Evolutionary conservation across 352 stramenopile species (phyloP), one percentile per base, ranked within the genome.

Genomic region (Globisporangium ultimum): DNA sequence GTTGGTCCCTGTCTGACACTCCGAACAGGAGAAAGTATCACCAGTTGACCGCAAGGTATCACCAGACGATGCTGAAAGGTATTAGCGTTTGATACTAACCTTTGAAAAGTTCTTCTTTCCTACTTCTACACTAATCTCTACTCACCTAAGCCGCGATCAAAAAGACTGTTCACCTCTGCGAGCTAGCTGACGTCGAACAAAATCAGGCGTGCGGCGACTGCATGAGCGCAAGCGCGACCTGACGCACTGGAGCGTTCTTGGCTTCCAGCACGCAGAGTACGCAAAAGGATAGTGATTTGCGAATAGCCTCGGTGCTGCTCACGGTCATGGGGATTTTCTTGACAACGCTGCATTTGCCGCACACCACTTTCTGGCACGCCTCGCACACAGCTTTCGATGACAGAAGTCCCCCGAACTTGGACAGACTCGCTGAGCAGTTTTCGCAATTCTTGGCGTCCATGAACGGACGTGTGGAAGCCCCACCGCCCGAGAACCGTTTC

Each of bases 231-330:
- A 32, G 24, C 24, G 24, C 24, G 24, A 32, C 24, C 24, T 32
- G 24, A 5, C 24, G 24, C 24, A 32, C 24, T 32, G 24, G 24
- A 32, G 24, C 24, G 24, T 75, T 55, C 41, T 76, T 76, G 5
- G 68, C 71, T 28, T 80, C 66, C 20, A 80, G 45, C 1, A 80
- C 57, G 52, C 71, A 80, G 38, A 75, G 66, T 11, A 80, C 61
- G 55, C 71, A 80, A 53, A 80, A 80, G 12, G 73, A 59, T 58
- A 80, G 64, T 4, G 52, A 63, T 58, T 80, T 80, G 47, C 68
- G 55, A 41, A 17, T 43, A 8, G 77, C 63, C 32, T 68, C 67
- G 7, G 74, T 69, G 41, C 43, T 67, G 12, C 68, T 69, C 12
- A 75, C 68, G 14, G 55, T 55, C 36, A 80, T 61, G 28, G 61